These are phyloP conservation scores for Angomonas deanei DNA, from an alignment of 208 protist genomes.

Conservation along the genomic window DNA sequence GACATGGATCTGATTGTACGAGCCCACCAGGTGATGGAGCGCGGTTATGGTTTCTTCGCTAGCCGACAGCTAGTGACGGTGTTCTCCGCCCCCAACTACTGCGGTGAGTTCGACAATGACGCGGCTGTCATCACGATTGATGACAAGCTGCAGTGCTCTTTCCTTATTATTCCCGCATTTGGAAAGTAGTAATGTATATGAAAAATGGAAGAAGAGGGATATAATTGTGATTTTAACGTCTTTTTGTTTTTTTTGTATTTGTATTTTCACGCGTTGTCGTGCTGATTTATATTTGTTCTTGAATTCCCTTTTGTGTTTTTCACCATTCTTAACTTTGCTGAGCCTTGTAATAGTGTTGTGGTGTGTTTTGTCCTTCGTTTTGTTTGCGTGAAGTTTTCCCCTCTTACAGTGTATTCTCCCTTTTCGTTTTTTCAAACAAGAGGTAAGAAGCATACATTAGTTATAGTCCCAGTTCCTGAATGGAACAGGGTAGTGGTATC, in stretches of 20 bases:
- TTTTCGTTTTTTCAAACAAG: too few relatives aligned
- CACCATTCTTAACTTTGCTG: background rate
- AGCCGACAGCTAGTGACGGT: slow-evolving; percentile 98
- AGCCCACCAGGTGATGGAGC: slow-evolving; percentile 97
- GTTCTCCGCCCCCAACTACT: slow-evolving; percentile 99
- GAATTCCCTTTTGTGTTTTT: background rate
- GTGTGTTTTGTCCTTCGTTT: too few relatives aligned
- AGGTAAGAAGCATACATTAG: too few relatives aligned
- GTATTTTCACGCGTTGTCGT: background rate
- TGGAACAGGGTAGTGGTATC: too few relatives aligned
- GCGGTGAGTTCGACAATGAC: slow-evolving; percentile 95
- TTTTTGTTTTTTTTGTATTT: background rate
- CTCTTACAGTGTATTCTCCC: too few relatives aligned
- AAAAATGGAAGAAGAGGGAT: background rate
- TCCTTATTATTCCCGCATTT: slow-evolving; percentile 79
- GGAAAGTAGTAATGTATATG: background rate
- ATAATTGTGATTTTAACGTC: too few relatives aligned
- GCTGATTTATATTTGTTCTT: background rate
- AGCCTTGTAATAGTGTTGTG: too few relatives aligned
- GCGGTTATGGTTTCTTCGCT: slow-evolving; percentile 99
- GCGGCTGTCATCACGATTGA: slow-evolving; percentile 97
- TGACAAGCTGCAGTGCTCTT: slow-evolving; percentile 97
- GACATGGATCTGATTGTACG: too few relatives aligned
- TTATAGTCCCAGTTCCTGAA: too few relatives aligned
- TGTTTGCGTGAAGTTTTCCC: too few relatives aligned